These are phyloP conservation scores for Aspergillus ustus DNA, from an alignment of 2,329 filamentous ascomycete species.

Conservation along the genomic window DNA sequence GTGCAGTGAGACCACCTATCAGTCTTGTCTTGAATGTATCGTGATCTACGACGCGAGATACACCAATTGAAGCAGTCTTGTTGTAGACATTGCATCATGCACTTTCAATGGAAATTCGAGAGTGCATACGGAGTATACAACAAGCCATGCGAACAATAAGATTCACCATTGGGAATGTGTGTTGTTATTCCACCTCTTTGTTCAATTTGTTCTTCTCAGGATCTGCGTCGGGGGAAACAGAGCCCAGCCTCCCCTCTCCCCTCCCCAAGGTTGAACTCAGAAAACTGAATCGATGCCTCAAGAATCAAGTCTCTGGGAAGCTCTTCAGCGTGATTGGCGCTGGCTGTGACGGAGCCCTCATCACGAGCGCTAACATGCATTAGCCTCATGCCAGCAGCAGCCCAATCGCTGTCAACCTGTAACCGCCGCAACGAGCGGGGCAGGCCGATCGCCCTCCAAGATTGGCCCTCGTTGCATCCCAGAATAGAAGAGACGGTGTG, in stretches of 20 bases:
- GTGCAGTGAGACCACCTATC: constrained; percentile 6
- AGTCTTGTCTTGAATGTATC: background rate
- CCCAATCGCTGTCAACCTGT: background rate
- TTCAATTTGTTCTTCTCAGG: background rate
- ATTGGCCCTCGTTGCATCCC: constrained; percentile 9
- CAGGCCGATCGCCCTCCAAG: background rate
- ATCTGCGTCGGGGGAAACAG: background rate
- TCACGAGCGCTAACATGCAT: constrained; percentile 26
- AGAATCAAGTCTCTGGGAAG: constrained; percentile 5
- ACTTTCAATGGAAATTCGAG: background rate
- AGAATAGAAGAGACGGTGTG: constrained; percentile 19
- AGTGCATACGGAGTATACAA: background rate
- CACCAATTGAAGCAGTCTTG: background rate
- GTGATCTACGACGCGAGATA: constrained; percentile 3
- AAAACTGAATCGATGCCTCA: background rate
- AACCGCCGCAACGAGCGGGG: constrained; percentile 6
- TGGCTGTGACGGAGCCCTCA: constrained; percentile 10
- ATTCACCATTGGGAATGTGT: background rate
- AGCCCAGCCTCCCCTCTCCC: background rate
- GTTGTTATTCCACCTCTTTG: background rate
- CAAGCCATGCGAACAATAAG: background rate
- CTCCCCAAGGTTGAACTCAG: background rate
- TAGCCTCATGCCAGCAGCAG: background rate
- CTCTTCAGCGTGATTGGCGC: constrained; percentile 8
- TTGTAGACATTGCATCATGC: background rate